These are phyloP conservation scores for Angomonas desouzai DNA, from an alignment of 208 protist genomes.

Conservation along the genomic window DNA sequence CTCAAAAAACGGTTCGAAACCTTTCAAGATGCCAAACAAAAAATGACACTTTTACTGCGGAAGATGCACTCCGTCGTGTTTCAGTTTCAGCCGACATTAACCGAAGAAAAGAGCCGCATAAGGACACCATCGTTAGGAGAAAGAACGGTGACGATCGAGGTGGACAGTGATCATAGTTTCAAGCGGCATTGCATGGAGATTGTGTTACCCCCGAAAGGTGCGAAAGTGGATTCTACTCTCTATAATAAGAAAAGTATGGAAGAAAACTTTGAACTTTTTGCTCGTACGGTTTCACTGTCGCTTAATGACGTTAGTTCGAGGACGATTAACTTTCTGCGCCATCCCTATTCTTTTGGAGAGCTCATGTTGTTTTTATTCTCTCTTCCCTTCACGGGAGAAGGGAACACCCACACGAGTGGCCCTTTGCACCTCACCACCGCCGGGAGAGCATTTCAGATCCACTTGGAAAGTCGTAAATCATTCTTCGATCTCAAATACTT, in stretches of 20 bases:
- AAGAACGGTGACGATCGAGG: no score
- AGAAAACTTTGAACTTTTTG: background rate
- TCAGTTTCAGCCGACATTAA: background rate
- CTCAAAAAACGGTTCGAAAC: background rate
- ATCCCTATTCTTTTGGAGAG: background rate
- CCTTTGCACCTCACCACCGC: background rate
- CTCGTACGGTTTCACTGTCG: background rate
- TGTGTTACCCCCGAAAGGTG: background rate
- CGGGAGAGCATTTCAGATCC: background rate
- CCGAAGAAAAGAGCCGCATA: background rate
- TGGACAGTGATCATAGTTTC: no score
- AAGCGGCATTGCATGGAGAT: background rate
- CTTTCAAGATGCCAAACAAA: background rate
- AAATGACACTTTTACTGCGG: background rate
- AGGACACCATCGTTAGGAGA: background rate
- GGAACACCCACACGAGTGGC: background rate
- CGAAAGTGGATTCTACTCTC: background rate
- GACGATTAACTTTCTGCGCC: background rate
- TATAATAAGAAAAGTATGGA: background rate
- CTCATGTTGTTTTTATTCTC: background rate
- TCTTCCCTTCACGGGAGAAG: no score
- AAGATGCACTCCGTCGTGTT: constrained; percentile 1
- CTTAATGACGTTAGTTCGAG: background rate
- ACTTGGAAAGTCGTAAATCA: background rate
- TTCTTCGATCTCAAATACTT: background rate